Conservation (phyloP, 163 green algal species). For the Trebouxia gelatinosa region DNA sequence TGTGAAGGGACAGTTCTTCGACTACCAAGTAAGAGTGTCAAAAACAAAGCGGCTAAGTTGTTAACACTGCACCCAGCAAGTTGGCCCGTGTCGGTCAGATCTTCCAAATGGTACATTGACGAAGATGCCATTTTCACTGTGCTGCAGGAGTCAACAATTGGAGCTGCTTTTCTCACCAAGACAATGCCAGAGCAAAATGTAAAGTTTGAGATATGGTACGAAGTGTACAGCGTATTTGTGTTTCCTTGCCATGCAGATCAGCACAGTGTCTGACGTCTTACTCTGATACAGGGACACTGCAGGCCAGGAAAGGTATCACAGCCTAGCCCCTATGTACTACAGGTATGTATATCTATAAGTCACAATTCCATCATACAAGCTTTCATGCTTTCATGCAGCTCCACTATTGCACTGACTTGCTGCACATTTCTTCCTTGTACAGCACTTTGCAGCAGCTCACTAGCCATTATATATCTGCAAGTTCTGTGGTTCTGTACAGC, state of each 20-base stretch:
- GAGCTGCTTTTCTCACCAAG: conserved; percentile 98
- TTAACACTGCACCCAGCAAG: too few species aligned
- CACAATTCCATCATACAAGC: too few species aligned
- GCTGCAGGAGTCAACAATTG: conserved; percentile 95
- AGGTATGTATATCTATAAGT: too few species aligned
- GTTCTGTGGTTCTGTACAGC: too few species aligned
- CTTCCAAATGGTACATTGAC: background rate
- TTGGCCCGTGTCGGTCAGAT: background rate
- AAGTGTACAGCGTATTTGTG: background rate
- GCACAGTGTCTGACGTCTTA: background rate
- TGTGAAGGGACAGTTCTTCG: conserved; percentile 96
- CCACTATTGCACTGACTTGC: too few species aligned
- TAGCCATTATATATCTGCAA: too few species aligned
- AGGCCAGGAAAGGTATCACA: conserved; percentile 98
- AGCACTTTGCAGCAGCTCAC: too few species aligned
- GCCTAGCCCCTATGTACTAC: conserved; percentile 99
- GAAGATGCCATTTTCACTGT: background rate
- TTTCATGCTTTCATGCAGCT: too few species aligned
- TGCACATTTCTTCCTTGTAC: too few species aligned
- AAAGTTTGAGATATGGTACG: conserved; percentile 99
- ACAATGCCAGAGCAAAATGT: conserved; percentile 93
- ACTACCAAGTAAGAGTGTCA: conserved; percentile 86
- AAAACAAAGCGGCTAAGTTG: background rate
- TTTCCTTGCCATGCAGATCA: background rate
- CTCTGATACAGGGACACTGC: conserved; percentile 86